Evolutionary conservation across 2,329 filamentous ascomycete genomes (phyloP), one percentile per base, ranked within the genome.

Genomic region (Emericellopsis cladophorae): DNA sequence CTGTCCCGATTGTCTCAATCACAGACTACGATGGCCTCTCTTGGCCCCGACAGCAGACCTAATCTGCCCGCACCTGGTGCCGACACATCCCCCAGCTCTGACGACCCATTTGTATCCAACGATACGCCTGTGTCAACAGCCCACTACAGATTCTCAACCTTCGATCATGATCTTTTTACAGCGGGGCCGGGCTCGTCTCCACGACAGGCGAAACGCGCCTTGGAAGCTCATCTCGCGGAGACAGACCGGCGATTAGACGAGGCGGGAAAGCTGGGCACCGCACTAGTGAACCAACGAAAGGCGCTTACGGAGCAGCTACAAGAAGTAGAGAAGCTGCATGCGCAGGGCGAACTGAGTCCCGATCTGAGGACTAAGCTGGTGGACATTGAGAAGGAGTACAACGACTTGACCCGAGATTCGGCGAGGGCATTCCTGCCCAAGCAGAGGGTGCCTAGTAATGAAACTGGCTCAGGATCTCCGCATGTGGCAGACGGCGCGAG

Each of bases 311-410:
- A 93, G 36, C 81, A 84, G 49, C 64, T 98, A 43, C 79, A 81
- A 51, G 88, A 96, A 54, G 81, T 98, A 4, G 85, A 94, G 51
- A 77, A 81, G 54, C 69, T 85, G 44, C 72, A 87, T 52, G 70
- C 75, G 36, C 84, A 92, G 49, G 77, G 76, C 21, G 84, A 95
- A 46, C 77, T 96, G 40, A 81, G 81, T 0, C 79, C 84, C 4
- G 89, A 95, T 49, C 66, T 98, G 52, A 84, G 84, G 44, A 75
- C 82, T 53, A 88, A 84, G 61, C 72, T 98, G 40, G 72, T 78
- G 12, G 88, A 94, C 47, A 79, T 98, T 44, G 92, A 98, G 60
- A 85, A 79, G 59, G 92, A 98, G 54, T 96, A 93, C 65, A 90
- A 94, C 58, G 89, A 95, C 55, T 81, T 96, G 37, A 88, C 89